Percentiles rank a stretch among this genome's conserved stretches.
phyloP scores from a whole-genome alignment of 768 basidiomycete genomes.

The Amanita pallidorosea region DNA sequence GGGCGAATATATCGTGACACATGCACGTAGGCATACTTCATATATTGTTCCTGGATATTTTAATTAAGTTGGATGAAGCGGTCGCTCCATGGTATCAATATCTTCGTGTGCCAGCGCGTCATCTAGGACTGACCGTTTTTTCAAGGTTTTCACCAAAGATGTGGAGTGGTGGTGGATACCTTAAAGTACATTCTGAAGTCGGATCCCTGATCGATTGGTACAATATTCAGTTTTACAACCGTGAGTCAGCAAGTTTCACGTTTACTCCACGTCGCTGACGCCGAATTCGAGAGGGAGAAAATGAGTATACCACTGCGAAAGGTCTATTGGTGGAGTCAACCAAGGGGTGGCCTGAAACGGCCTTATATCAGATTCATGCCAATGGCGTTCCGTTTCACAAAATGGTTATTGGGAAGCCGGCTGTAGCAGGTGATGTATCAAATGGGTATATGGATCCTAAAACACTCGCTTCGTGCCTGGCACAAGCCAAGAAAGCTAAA shows the following conservation, averaged over 20 bases:
- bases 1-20: constrained; percentile 35
- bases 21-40: constrained; percentile 32
- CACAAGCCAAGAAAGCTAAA: background rate
- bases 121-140: background rate
- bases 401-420: constrained; percentile 53
- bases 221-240: constrained; percentile 31
- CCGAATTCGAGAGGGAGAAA: background rate
- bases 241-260: background rate
- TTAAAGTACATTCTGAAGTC: constrained; percentile 38
- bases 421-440: constrained; percentile 14
- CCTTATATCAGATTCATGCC: constrained; percentile 33
- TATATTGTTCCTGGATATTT: background rate
- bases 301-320: background rate
- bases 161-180: constrained; percentile 42
- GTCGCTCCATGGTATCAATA: constrained; percentile 33
- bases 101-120: background rate
- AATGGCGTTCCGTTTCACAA: constrained; percentile 36
- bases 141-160: constrained; percentile 29
- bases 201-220: constrained; percentile 59
- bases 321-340: constrained; percentile 11
- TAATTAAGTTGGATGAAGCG: constrained; percentile 17
- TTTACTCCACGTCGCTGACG: background rate
- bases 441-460: constrained; percentile 8
- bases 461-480: constrained; percentile 13
- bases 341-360: constrained; percentile 33